Percentiles rank a stretch among this genome's conserved stretches.
phyloP scores from a whole-genome alignment of 2,329 filamentous ascomycete species.

The Atkinsonella texensis region DNA sequence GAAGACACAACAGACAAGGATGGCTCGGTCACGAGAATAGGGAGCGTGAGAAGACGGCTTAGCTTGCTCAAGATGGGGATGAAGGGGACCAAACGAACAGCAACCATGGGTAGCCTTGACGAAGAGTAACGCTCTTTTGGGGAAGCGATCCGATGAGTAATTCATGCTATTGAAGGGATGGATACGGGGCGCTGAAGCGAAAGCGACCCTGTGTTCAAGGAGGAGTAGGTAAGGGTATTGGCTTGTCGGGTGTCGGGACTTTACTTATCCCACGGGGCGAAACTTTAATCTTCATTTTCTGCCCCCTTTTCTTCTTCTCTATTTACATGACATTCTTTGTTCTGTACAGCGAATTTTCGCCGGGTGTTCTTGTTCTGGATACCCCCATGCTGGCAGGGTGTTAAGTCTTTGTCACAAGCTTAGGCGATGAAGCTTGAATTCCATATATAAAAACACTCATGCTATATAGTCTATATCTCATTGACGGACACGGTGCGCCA shows the following conservation, averaged over 20 bases:
- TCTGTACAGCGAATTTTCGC: background rate
- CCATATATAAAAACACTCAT: background rate
- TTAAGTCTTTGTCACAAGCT: background rate
- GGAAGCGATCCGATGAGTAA: conserved; percentile 10
- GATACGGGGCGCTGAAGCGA: background rate
- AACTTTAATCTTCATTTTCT: background rate
- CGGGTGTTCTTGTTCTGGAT: background rate
- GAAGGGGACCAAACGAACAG: conserved; percentile 47
- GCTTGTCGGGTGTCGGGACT: background rate
- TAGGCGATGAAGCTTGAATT: background rate
- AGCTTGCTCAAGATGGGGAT: conserved; percentile 66
- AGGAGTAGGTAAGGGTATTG: background rate
- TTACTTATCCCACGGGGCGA: background rate
- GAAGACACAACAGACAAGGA: conserved; percentile 16
- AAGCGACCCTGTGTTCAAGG: background rate
- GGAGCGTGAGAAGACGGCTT: conserved; percentile 64
- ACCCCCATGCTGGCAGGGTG: background rate
- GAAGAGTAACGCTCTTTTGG: conserved; percentile 33
- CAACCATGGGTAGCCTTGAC: conserved; percentile 40
- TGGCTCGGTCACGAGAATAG: conserved; percentile 34
- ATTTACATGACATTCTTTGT: background rate
- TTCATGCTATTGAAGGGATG: background rate
- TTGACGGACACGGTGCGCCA: no score
- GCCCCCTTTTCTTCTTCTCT: background rate
- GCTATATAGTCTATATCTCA: background rate